These are phyloP conservation scores for Verticillium isaacii DNA, from an alignment of 2,329 filamentous ascomycete species.

Conservation along the genomic window DNA sequence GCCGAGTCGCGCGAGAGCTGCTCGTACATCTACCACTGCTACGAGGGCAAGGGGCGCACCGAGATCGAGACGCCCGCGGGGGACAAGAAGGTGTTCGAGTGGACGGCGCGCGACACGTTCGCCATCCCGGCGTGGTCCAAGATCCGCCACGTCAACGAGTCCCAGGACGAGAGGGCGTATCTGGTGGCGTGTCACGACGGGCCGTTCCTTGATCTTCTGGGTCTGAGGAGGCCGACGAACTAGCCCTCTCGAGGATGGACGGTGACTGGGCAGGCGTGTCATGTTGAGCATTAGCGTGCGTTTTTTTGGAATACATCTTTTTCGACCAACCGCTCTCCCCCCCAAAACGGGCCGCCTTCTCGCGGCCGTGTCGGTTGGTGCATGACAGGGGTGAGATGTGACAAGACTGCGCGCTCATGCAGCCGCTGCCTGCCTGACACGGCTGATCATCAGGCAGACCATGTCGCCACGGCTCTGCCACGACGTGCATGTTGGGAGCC, in stretches of 20 bases:
- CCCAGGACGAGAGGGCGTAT: slow-evolving; percentile 20
- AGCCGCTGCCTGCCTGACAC: too few species aligned
- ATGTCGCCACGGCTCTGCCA: too few species aligned
- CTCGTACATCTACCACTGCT: slow-evolving; percentile 49
- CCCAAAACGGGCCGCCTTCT: too few species aligned
- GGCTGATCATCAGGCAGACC: too few species aligned
- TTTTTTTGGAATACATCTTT: neutral
- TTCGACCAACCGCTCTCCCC: neutral
- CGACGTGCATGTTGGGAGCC: too few species aligned
- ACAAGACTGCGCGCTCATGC: too few species aligned
- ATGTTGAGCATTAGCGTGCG: neutral
- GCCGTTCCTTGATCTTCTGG: slow-evolving; percentile 25
- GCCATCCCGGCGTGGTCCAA: slow-evolving; percentile 47
- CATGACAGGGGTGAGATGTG: too few species aligned
- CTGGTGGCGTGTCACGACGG: slow-evolving; percentile 28
- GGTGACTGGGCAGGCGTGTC: neutral
- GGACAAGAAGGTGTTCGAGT: slow-evolving; percentile 28
- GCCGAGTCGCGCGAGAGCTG: slow-evolving; percentile 38
- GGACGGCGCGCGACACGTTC: slow-evolving; percentile 47
- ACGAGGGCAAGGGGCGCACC: slow-evolving; percentile 39
- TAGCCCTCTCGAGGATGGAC: neutral
- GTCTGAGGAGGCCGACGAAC: slow-evolving; percentile 13
- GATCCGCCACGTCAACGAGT: slow-evolving; percentile 38
- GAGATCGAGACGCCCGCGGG: slow-evolving; percentile 27
- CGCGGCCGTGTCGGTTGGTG: too few species aligned